Base-by-base conservation (phyloP, 1,284 basidiomycete genomes). In the Moesziomyces sp. region DNA sequence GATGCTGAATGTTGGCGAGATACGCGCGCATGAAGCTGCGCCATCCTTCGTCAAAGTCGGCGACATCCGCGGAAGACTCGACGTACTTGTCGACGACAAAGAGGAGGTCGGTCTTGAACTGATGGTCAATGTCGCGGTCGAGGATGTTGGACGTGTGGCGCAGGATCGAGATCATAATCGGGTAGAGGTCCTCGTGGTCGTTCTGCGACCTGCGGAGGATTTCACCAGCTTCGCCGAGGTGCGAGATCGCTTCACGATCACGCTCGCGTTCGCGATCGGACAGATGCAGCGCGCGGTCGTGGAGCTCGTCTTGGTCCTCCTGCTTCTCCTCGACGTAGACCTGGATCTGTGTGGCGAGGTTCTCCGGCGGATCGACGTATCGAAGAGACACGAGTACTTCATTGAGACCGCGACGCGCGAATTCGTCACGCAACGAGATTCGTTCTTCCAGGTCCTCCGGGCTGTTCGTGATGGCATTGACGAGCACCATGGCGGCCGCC, bases 311-410 rank as follows among this genome's bases (percentile, higher is more conserved):
- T 82, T 93, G 91, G 83, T 96, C 93, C 73, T 94, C 93, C 52
- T 91, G 91, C 77, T 93, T 92, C 83, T 94, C 93, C 72, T 96
- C 93, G 0, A 89, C 88, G 76, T 93, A 95, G 18, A 93, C 88
- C 69, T 91, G 89, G 7, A 94, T 86, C 77, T 95, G 93, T 0
- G 88, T 91, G 18, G 90, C 80, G 30, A 94, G 85, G 1, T 85
- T 84, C 46, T 93, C 92, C 13, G 93, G 91, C 1, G 92, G 91
- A 74, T 89, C 88, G 46, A 90, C 86, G 76, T 93, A 92, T 68
- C 90, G 88, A 6, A 94, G 85, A 2, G 89, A 93, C 56, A 91
- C 90, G 57, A 94, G 89, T 24, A 88, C 88, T 82, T 94, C 92
- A 78, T 93, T 92, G 62, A 97, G 83, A 0, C 93, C 93, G 57